Conservation (phyloP, 371 early-diverging fungal genomes). For the Syncephalis plumigaleata region DNA sequence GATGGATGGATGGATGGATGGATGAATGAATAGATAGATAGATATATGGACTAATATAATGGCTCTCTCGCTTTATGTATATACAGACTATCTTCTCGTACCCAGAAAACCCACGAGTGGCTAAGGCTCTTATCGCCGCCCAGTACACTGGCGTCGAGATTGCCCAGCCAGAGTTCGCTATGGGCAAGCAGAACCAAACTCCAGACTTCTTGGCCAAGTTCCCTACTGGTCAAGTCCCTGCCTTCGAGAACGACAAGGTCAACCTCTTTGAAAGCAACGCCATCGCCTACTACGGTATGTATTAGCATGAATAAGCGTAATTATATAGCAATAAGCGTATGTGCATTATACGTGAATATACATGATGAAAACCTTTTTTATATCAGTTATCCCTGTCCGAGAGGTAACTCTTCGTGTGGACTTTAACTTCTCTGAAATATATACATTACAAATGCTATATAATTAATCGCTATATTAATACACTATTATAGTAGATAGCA, state of each 20-base stretch:
- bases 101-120: constrained; percentile 28
- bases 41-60: neutral
- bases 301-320: neutral
- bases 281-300: constrained; percentile 72
- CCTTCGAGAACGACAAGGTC: constrained; percentile 56
- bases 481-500: too few species aligned
- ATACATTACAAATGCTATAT: neutral
- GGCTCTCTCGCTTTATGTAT: neutral
- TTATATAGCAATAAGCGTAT: neutral
- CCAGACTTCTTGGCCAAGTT: constrained; percentile 69
- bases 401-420: neutral
- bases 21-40: neutral
- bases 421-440: neutral
- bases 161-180: constrained; percentile 37
- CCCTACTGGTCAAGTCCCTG: constrained; percentile 35
- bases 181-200: constrained; percentile 52
- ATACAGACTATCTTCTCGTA: constrained; percentile 25
- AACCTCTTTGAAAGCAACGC: constrained; percentile 58
- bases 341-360: neutral
- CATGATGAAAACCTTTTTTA: constrained; percentile 11
- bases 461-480: too few species aligned
- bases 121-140: constrained; percentile 56
- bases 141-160: constrained; percentile 58
- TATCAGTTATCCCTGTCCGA: constrained; percentile 40
- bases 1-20: neutral